These are phyloP conservation scores for Exophiala viscosa DNA, from an alignment of 2,329 filamentous ascomycete species.

Conservation along the genomic window DNA sequence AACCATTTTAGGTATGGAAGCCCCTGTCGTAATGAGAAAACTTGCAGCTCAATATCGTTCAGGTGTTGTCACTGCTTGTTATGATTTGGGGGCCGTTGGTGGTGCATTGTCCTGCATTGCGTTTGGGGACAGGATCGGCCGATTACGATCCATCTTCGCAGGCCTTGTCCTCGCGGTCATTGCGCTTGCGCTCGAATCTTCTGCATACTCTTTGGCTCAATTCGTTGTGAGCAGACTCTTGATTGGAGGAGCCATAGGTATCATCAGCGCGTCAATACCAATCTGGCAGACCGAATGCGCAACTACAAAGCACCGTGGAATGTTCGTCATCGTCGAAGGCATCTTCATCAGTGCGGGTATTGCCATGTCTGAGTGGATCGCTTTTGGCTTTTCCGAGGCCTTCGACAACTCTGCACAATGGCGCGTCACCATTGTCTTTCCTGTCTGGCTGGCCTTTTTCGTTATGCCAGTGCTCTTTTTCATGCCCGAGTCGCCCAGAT, in stretches of 20 bases:
- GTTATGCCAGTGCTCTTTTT: conserved; percentile 42
- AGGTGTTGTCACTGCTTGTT: conserved; percentile 23
- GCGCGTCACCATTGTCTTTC: conserved; percentile 3
- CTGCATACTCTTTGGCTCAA: conserved; percentile 46
- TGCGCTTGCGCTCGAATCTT: conserved; percentile 47
- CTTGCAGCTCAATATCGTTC: no score
- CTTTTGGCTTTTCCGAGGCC: background rate
- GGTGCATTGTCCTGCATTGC: conserved; percentile 5
- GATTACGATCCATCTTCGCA: background rate
- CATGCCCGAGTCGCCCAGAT: conserved; percentile 56
- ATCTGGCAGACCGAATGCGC: conserved; percentile 42
- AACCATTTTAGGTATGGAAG: conserved; percentile 38
- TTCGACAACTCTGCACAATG: background rate
- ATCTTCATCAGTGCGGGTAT: conserved; percentile 4
- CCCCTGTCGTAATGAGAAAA: background rate
- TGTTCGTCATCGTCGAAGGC: conserved; percentile 3
- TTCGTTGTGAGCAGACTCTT: conserved; percentile 52
- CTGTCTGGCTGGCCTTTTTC: background rate
- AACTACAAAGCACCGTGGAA: background rate
- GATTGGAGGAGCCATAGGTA: conserved; percentile 51
- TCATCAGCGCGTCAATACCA: conserved; percentile 52
- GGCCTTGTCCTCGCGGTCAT: background rate
- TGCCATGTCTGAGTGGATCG: conserved; percentile 1
- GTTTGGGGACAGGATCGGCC: conserved; percentile 1
- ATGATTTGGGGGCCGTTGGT: conserved; percentile 2